A percentile compares a stretch with the other conserved stretches of the same genome.
These are phyloP conservation scores for Exophiala lecanii-corni DNA, from an alignment of 2,329 filamentous ascomycete species.

Conservation along the genomic window DNA sequence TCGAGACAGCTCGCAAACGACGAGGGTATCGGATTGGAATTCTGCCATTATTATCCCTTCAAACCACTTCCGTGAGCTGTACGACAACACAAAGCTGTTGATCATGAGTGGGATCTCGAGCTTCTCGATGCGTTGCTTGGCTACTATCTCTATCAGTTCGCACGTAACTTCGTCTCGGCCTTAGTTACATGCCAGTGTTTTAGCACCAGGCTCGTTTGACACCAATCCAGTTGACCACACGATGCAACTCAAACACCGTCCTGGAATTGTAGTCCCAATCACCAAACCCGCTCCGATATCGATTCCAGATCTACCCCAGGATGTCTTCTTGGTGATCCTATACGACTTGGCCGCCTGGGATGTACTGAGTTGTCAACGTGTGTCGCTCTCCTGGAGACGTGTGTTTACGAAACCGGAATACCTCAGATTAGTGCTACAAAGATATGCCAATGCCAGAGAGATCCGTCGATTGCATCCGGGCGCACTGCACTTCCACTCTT, in stretches of 20 bases:
- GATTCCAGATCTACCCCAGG: conserved; percentile 46
- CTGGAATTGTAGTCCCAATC: not conserved
- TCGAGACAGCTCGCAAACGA: too few species aligned
- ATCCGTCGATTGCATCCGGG: conserved; percentile 32
- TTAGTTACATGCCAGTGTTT: too few species aligned
- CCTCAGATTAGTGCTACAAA: conserved; percentile 46
- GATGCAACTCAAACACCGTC: not conserved
- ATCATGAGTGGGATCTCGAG: conserved; percentile 17
- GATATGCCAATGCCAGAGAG: conserved; percentile 53
- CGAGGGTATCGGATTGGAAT: too few species aligned
- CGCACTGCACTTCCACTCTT: conserved; percentile 10
- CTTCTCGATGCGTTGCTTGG: conserved; percentile 33
- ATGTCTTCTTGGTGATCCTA: conserved; percentile 54
- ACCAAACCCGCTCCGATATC: conserved; percentile 1
- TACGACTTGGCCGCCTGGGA: conserved; percentile 48
- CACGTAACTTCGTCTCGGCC: too few species aligned
- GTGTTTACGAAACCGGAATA: conserved; percentile 49
- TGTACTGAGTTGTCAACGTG: conserved; percentile 48
- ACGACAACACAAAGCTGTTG: too few species aligned
- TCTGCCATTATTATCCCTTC: too few species aligned
- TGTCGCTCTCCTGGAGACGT: conserved; percentile 47
- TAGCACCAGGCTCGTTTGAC: too few species aligned
- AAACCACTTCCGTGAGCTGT: too few species aligned
- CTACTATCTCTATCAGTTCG: too few species aligned
- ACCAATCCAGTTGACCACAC: too few species aligned